Evolutionary conservation across 306 rosid genomes (phyloP), one percentile per base, ranked within the genome.

Genomic region (Luffa aegyptiaca): DNA sequence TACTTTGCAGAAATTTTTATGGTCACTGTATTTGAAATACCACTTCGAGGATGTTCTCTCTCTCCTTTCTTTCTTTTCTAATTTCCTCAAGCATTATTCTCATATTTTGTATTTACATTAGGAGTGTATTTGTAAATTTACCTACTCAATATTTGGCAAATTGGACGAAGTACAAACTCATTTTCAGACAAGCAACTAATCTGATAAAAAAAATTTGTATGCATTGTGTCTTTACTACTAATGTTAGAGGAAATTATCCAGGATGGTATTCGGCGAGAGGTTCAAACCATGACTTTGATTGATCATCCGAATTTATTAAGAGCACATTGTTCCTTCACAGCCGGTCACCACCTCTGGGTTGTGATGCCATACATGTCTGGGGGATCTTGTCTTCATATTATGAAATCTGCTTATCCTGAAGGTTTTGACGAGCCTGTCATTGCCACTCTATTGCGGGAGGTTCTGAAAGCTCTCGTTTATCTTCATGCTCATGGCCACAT

Each of bases 291-390:
- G 98, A 92, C 69, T 84, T 86, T 94, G 90, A 89, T 88, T 78
- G 88, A 89, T 81, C 97, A 94, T 86, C 91, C 92, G 35, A 92
- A 94, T 91, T 74, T 94, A 44, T 85, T 94, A 81, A 86, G 82
- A 80, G 96, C 97, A 44, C 86, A 94, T 89, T 92, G 98, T 88
- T 92, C 98, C 66, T 92, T 94, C 85, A 86, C 92, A 31, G 20
- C 92, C 87, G 90, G 93, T 63, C 90, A 85, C 75, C 84, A 85
- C 85, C 98, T 94, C 69, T 94, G 97, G 98, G 93, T 94, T 80
- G 98, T 94, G 88, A 94, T 90, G 92, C 98, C 98, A 48, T 94
- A 89, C 86, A 91, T 94, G 98, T 88, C 96, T 14, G 90, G 97
- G 52, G 98, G 98, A 18, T 94, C 97, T 44, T 92, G 97, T 82